These are phyloP conservation scores for Cicer arietinum DNA, from an alignment of 306 rosid genomes.

Conservation along the genomic window DNA sequence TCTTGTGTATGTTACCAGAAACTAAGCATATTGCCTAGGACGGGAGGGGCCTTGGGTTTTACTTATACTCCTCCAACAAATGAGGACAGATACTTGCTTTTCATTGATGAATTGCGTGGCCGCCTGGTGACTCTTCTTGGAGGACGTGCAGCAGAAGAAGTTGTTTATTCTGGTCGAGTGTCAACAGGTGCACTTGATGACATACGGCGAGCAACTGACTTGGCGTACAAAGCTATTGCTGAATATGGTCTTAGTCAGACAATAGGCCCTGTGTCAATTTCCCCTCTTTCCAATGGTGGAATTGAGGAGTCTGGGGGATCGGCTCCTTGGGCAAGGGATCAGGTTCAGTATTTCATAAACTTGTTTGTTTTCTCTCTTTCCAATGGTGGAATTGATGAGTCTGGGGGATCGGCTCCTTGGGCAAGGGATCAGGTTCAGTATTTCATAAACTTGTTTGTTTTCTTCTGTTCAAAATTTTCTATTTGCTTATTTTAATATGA, in stretches of 20 bases:
- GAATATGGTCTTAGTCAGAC: conserved; percentile 93
- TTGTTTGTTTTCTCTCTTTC: conserved; percentile 53
- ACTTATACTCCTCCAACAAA: conserved; percentile 87
- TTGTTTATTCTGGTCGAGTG: conserved; percentile 89
- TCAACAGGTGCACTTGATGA: conserved; percentile 98
- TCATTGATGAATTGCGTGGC: conserved; percentile 94
- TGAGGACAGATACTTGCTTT: conserved; percentile 96
- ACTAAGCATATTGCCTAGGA: conserved; percentile 92
- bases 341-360: conserved; percentile 53
- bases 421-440: conserved; percentile 88
- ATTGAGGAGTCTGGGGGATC: conserved; percentile 81
- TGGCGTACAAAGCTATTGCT: conserved; percentile 98
- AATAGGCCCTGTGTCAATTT: conserved; percentile 84
- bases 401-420: conserved; percentile 75
- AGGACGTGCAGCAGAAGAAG: conserved; percentile 98
- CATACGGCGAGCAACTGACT: conserved; percentile 92
- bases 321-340: conserved; percentile 88
- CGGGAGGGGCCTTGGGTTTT: conserved; percentile 97
- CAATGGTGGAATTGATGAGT: conserved; percentile 83
- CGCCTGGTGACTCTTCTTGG: conserved; percentile 94
- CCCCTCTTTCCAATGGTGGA: conserved; percentile 80
- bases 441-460: conserved; percentile 28
- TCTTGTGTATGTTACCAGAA: conserved; percentile 62
- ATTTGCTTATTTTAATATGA: conserved; percentile 50
- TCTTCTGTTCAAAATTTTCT: conserved; percentile 25